Evolutionary conservation across 2,329 filamentous ascomycete species (phyloP).

Genomic region (Aspergillus piperis): DNA sequence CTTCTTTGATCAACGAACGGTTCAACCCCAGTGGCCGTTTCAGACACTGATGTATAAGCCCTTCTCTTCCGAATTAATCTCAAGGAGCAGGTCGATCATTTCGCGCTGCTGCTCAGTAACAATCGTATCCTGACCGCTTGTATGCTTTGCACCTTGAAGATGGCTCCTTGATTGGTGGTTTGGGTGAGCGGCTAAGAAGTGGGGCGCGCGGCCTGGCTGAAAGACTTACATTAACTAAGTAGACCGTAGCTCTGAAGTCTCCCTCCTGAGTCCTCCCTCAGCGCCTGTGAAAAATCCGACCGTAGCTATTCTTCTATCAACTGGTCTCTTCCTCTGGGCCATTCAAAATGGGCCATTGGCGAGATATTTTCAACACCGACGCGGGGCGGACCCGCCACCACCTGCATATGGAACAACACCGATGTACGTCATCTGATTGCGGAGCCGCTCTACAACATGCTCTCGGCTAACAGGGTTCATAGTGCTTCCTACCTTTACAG

Average conservation of each 20-base stretch:
- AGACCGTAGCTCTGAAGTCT: neutral
- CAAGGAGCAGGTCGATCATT: neutral
- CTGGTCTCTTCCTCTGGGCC: neutral
- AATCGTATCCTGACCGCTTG: neutral
- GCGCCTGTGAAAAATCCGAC: neutral
- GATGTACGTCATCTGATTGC: slow-evolving; percentile 39
- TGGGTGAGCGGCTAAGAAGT: neutral
- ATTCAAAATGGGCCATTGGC: slow-evolving; percentile 42
- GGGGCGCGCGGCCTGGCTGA: slow-evolving; percentile 1
- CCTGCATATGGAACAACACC: slow-evolving; percentile 41
- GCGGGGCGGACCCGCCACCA: slow-evolving; percentile 32
- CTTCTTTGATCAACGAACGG: slow-evolving; percentile 26
- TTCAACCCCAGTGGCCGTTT: slow-evolving; percentile 27
- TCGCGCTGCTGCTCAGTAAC: neutral
- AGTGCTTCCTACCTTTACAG: slow-evolving; percentile 47
- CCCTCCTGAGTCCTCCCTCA: neutral
- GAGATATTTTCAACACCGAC: slow-evolving; percentile 34
- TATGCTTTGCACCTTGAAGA: neutral
- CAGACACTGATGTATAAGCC: slow-evolving; percentile 15
- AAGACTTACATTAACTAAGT: neutral
- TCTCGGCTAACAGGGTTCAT: slow-evolving; percentile 15
- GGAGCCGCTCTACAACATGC: slow-evolving; percentile 6
- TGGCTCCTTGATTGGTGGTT: neutral
- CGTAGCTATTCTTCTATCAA: neutral
- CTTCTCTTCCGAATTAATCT: neutral